phyloP scores from a whole-genome alignment of 177 flowering plant genomes.

The Vitis hybrid region DNA sequence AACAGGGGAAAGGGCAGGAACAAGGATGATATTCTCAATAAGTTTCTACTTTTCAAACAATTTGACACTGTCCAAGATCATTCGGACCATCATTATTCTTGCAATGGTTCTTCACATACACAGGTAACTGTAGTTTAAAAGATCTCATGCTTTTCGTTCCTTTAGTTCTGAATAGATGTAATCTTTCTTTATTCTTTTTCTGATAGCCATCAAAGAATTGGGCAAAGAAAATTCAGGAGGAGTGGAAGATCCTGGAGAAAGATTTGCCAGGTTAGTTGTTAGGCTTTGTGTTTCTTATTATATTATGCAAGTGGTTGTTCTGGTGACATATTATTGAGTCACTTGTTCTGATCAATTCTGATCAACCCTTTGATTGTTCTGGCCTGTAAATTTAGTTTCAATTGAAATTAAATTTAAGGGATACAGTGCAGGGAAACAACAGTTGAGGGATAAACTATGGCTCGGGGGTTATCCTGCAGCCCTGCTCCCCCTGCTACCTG shows the following conservation, averaged over 20 bases:
- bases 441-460: too few relatives aligned
- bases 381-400: neutral
- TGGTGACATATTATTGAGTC: neutral
- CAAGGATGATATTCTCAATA: conserved; percentile 43
- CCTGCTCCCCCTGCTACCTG: neutral
- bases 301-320: neutral
- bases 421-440: too few relatives aligned
- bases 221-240: conserved; percentile 80
- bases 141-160: conserved; percentile 1
- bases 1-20: conserved; percentile 11
- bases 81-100: conserved; percentile 68
- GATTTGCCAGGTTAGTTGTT: conserved; percentile 69
- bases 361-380: neutral
- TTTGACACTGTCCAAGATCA: conserved; percentile 70
- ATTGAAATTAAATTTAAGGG: too few relatives aligned
- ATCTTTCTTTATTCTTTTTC: neutral
- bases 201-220: conserved; percentile 54
- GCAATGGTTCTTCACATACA: conserved; percentile 25
- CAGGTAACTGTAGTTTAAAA: conserved; percentile 35
- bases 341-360: neutral
- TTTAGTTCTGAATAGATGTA: neutral
- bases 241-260: conserved; percentile 86
- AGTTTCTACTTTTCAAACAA: conserved; percentile 41
- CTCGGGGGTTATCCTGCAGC: neutral
- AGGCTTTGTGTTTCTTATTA: neutral